phyloP scores from a whole-genome alignment of 129 eudicot genomes.

The Pseudognaphalium luteoalbum region DNA sequence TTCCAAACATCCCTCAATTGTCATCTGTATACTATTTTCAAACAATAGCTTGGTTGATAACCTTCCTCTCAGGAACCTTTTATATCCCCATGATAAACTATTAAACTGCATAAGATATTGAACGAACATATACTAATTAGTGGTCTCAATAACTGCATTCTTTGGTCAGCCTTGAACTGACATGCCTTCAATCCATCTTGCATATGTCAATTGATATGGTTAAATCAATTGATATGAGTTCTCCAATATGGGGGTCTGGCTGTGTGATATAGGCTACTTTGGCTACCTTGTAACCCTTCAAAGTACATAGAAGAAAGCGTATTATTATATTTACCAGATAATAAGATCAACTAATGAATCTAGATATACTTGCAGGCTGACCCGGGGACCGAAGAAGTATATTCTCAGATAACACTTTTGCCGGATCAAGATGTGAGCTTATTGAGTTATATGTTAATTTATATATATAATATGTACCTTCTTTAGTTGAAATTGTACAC shows the following conservation, averaged over 20 bases:
- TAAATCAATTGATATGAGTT: not conserved
- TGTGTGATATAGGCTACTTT: not conserved
- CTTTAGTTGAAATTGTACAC: too few species aligned
- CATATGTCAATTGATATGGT: not conserved
- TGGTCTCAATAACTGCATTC: too few species aligned
- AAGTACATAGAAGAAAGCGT: not conserved
- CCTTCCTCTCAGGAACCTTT: not conserved
- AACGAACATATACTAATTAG: too few species aligned
- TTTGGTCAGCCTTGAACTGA: too few species aligned
- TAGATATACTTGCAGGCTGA: slow-evolving; percentile 61
- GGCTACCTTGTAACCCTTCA: not conserved
- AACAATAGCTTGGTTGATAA: too few species aligned
- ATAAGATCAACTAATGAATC: slow-evolving; percentile 14
- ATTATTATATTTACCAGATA: not conserved
- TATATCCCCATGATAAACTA: not conserved
- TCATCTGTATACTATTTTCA: not conserved
- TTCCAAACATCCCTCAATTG: not conserved
- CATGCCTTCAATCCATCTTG: not conserved
- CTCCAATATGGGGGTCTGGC: not conserved
- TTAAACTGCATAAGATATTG: not conserved
- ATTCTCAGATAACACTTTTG: slow-evolving; percentile 70
- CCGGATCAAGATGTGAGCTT: slow-evolving; percentile 74
- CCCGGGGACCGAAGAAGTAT: slow-evolving; percentile 78
- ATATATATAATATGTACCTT: too few species aligned
- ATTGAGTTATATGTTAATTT: slow-evolving; percentile 18